Conservation (phyloP, 2,329 filamentous ascomycete genomes). For the Diaporthe caulivora region DNA sequence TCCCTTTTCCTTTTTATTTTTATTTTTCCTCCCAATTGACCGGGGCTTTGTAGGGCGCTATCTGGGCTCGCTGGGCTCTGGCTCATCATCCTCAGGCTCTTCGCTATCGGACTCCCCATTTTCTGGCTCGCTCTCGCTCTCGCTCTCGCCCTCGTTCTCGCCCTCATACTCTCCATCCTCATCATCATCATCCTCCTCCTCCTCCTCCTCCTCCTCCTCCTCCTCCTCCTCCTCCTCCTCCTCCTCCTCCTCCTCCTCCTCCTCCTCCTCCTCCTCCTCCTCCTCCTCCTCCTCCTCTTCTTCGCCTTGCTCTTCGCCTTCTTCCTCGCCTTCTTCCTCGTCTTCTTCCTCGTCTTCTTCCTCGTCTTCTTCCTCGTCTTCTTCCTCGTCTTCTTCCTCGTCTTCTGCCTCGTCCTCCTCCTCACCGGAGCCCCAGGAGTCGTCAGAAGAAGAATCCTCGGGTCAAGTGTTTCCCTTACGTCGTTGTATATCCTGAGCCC, state of each 20-base stretch:
- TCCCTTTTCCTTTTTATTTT: background rate
- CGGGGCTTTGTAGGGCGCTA: background rate
- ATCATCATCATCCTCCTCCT: no score
- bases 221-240: background rate
- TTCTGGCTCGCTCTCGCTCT: no score
- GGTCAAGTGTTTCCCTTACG: background rate
- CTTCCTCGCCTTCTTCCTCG: no score
- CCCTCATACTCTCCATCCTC: no score
- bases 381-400: no score
- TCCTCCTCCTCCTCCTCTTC: background rate
- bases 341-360: background rate
- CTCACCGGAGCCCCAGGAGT: background rate
- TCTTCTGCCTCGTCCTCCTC: background rate
- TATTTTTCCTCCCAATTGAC: background rate
- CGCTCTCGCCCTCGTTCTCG: no score
- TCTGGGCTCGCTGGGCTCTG: no score
- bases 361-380: no score
- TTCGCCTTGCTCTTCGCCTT: background rate
- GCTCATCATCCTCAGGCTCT: background rate
- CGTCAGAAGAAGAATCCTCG: background rate
- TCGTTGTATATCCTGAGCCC: constrained; percentile 9
- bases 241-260: background rate
- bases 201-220: background rate
- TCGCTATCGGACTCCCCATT: background rate
- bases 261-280: background rate